Percentiles rank a stretch among this genome's conserved stretches.
These are phyloP conservation scores for Trichoderma lentiforme DNA, from an alignment of 2,329 filamentous ascomycete genomes.

Conservation along the genomic window DNA sequence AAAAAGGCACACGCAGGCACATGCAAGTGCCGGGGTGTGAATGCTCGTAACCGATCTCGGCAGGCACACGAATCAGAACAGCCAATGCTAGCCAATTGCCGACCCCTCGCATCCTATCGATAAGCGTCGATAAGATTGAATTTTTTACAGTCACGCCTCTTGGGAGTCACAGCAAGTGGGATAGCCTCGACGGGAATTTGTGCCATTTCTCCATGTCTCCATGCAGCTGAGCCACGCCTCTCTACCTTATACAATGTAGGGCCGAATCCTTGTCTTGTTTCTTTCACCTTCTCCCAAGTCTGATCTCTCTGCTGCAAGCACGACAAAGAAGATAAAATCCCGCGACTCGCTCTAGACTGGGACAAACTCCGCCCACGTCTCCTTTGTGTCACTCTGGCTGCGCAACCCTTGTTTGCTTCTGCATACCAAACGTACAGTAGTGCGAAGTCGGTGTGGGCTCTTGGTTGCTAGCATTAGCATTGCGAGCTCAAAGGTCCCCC, in stretches of 20 bases:
- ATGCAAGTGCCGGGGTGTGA: slow-evolving; percentile 12
- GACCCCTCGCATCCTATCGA: slow-evolving; percentile 10
- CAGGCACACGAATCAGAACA: slow-evolving; percentile 16
- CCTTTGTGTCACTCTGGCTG: neutral
- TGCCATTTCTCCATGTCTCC: neutral
- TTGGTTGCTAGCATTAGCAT: neutral
- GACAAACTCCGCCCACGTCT: slow-evolving; percentile 1
- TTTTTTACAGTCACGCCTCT: slow-evolving; percentile 16
- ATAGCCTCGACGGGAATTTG: neutral
- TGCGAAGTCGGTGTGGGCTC: slow-evolving; percentile 15
- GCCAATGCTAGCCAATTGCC: neutral
- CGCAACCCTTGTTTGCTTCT: slow-evolving; percentile 3
- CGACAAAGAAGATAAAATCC: neutral
- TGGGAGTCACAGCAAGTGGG: neutral
- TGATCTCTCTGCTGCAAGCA: neutral
- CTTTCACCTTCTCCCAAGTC: neutral
- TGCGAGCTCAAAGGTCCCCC: neutral
- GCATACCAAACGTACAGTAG: neutral
- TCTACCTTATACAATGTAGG: slow-evolving; percentile 5
- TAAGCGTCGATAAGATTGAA: slow-evolving; percentile 12
- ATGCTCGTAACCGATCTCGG: slow-evolving; percentile 10
- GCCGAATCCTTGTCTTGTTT: neutral
- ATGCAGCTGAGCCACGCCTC: slow-evolving; percentile 7
- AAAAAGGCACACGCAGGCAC: neutral
- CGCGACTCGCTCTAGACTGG: slow-evolving; percentile 13